A percentile compares a stretch with the other conserved stretches of the same genome.
Conservation (phyloP, 2,329 filamentous ascomycete genomes). For the Epichloe glyceriae region DNA sequence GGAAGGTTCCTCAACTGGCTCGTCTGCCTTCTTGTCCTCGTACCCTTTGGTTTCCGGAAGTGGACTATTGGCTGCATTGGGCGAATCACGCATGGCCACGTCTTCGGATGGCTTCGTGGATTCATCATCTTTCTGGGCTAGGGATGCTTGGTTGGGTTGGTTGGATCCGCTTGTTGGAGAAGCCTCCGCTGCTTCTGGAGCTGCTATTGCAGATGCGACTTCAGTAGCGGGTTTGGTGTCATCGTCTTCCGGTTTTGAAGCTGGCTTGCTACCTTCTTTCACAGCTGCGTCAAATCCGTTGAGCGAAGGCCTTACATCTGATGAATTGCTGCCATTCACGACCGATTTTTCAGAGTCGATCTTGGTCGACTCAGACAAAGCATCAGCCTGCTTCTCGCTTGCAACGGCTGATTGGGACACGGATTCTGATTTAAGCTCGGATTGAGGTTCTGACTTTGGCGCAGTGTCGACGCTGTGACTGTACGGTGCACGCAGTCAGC, state of each 20-base stretch:
- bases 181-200: neutral
- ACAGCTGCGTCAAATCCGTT: constrained; percentile 3
- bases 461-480: constrained; percentile 1
- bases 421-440: constrained; percentile 5
- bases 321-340: constrained; percentile 9
- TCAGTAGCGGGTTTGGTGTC: neutral
- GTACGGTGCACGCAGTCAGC: neutral
- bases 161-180: neutral
- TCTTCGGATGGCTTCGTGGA: constrained; percentile 3
- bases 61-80: neutral
- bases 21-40: neutral
- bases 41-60: neutral
- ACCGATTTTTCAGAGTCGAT: constrained; percentile 6
- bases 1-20: neutral
- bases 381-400: neutral
- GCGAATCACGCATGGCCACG: neutral
- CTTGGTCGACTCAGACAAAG: neutral
- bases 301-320: neutral
- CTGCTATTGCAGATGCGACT: neutral
- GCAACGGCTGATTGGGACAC: constrained; percentile 1
- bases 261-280: neutral
- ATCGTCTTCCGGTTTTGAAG: constrained; percentile 1
- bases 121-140: neutral
- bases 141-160: neutral
- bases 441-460: constrained; percentile 8